A percentile compares a stretch with the other conserved stretches of the same genome.
phyloP scores from a whole-genome alignment of 495 filamentous ascomycete species.

The Talaromyces adpressus region DNA sequence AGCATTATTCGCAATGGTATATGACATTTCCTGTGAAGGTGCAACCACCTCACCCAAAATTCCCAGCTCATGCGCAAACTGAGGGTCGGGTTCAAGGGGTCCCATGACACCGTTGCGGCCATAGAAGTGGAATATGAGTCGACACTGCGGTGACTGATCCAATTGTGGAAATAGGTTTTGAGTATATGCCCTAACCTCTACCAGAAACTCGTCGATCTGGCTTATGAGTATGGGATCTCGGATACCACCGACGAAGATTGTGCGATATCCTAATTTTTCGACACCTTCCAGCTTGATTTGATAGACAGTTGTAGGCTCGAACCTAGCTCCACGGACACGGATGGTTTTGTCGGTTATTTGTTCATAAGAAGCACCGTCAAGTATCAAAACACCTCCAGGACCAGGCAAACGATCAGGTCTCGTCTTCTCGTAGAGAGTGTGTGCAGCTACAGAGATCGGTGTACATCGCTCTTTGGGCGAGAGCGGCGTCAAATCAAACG shows the following conservation, averaged over 20 bases:
- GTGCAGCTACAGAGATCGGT: constrained; percentile 37
- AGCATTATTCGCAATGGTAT: constrained; percentile 25
- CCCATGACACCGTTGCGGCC: constrained; percentile 23
- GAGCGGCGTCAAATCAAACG: constrained; percentile 36
- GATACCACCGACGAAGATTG: constrained; percentile 38
- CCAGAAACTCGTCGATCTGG: constrained; percentile 28
- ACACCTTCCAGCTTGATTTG: constrained; percentile 42
- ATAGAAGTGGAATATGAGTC: constrained; percentile 35
- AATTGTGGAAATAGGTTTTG: constrained; percentile 16
- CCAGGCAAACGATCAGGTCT: constrained; percentile 38
- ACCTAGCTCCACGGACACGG: constrained; percentile 29
- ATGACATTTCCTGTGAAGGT: constrained; percentile 31
- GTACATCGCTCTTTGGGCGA: constrained; percentile 28
- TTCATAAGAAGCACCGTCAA: constrained; percentile 28
- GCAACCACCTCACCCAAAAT: constrained; percentile 37
- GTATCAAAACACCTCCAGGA: constrained; percentile 37
- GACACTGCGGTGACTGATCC: constrained; percentile 12
- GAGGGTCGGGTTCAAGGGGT: constrained; percentile 9
- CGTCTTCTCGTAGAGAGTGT: constrained; percentile 46
- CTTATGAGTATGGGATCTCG: constrained; percentile 39
- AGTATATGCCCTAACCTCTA: constrained; percentile 19
- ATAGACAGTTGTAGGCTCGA: constrained; percentile 24
- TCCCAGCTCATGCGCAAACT: constrained; percentile 21
- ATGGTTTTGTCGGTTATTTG: constrained; percentile 33
- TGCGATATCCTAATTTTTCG: constrained; percentile 29